phyloP scores from a whole-genome alignment of 1,284 basidiomycete genomes.

The Cerrena zonata region DNA sequence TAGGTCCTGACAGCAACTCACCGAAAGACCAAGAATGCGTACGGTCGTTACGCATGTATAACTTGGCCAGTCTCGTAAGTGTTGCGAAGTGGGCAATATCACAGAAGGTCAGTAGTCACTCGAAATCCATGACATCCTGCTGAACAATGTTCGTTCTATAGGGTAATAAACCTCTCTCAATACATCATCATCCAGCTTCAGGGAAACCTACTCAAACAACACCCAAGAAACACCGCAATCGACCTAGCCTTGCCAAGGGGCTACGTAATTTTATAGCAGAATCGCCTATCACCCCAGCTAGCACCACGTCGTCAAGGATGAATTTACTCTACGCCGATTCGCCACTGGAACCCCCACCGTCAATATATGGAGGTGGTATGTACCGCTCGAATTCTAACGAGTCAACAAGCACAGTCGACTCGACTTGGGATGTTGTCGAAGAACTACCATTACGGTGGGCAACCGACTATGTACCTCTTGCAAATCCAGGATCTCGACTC shows the following conservation, averaged over 20 bases:
- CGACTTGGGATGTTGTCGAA: constrained; percentile 69
- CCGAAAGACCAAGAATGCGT: constrained; percentile 46
- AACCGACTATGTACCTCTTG: constrained; percentile 72
- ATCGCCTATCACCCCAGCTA: constrained; percentile 26
- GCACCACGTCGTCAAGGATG: constrained; percentile 18
- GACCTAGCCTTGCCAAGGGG: constrained; percentile 55
- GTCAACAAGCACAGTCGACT: constrained; percentile 37
- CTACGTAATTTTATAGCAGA: constrained; percentile 53
- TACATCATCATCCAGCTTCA: constrained; percentile 47
- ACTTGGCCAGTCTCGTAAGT: constrained; percentile 63
- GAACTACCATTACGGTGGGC: constrained; percentile 75
- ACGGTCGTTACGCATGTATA: constrained; percentile 71
- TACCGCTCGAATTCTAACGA: constrained; percentile 16
- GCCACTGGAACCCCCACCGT: constrained; percentile 5
- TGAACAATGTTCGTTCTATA: constrained; percentile 21
- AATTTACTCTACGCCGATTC: constrained; percentile 23
- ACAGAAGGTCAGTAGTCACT: constrained; percentile 45
- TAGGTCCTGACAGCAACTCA: constrained; percentile 53
- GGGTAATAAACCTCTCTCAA: constrained; percentile 52
- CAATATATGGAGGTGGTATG: neutral
- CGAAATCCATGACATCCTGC: constrained; percentile 6
- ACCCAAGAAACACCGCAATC: constrained; percentile 47
- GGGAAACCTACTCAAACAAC: constrained; percentile 49
- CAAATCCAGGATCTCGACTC: constrained; percentile 58
- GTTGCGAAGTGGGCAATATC: constrained; percentile 67